phyloP scores from a whole-genome alignment of 139 green algal genomes.

The Pleodorina starrii region DNA sequence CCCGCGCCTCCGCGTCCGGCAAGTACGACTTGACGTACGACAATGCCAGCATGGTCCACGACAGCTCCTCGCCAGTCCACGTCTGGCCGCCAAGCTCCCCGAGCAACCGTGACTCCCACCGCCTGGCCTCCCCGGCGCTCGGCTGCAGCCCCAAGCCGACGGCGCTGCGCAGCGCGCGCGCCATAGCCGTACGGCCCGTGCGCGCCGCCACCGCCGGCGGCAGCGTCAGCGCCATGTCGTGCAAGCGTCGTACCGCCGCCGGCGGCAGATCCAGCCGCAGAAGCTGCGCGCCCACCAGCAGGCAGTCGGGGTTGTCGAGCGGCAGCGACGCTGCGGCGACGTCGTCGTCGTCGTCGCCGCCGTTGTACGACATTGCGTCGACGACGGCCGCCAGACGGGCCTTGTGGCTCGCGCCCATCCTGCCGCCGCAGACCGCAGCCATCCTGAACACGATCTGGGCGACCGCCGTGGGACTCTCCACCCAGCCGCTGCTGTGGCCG shows the following conservation, averaged over 20 bases:
- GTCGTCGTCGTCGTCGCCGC: no score
- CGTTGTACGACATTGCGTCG: neutral
- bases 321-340: no score
- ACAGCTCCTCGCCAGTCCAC: slow-evolving; percentile 33
- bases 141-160: slow-evolving; percentile 21
- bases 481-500: neutral
- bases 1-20: neutral
- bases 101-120: slow-evolving; percentile 12
- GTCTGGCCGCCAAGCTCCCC: neutral
- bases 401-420: neutral
- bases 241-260: slow-evolving; percentile 4
- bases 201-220: neutral
- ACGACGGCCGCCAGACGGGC: neutral
- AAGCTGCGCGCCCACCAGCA: slow-evolving; percentile 4
- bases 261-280: slow-evolving; percentile 9
- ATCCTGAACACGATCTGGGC: slow-evolving; percentile 35
- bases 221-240: slow-evolving; percentile 21
- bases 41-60: slow-evolving; percentile 44
- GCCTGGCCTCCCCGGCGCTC: neutral
- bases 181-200: slow-evolving; percentile 22
- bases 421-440: neutral
- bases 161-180: slow-evolving; percentile 18
- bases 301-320: slow-evolving; percentile 17
- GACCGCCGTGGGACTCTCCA: neutral
- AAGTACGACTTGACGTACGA: neutral